These are phyloP conservation scores for Dioszegia hungarica DNA, from an alignment of 768 basidiomycete genomes.

Conservation along the genomic window DNA sequence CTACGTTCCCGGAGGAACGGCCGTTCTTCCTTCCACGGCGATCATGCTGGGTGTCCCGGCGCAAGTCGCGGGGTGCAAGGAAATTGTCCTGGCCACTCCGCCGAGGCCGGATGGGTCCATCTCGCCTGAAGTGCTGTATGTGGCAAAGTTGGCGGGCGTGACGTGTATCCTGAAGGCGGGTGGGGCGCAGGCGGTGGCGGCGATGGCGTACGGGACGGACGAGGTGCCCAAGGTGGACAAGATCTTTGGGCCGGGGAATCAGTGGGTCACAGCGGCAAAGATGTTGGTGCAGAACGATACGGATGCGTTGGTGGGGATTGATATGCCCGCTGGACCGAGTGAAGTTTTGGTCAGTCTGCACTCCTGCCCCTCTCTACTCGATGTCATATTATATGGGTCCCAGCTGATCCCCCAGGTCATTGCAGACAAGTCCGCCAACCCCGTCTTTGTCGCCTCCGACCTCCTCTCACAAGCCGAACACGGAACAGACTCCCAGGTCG, in stretches of 20 bases:
- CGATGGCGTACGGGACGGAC: slow-evolving; percentile 92
- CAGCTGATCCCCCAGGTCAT: slow-evolving; percentile 63
- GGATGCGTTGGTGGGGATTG: slow-evolving; percentile 89
- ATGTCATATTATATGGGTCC: neutral
- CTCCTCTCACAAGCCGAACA: slow-evolving; percentile 97
- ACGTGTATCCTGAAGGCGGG: slow-evolving; percentile 89
- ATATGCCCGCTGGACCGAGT: slow-evolving; percentile 98
- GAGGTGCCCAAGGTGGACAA: slow-evolving; percentile 98
- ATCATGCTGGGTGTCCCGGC: slow-evolving; percentile 98
- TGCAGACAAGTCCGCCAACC: slow-evolving; percentile 77
- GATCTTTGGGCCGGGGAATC: slow-evolving; percentile 98
- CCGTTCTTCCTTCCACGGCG: slow-evolving; percentile 90
- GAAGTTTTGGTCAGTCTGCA: slow-evolving; percentile 78
- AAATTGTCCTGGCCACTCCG: slow-evolving; percentile 93
- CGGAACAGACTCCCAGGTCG: slow-evolving; percentile 95
- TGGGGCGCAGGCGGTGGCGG: slow-evolving; percentile 92
- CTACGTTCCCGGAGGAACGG: slow-evolving; percentile 96
- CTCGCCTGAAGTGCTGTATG: slow-evolving; percentile 96
- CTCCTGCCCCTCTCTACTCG: neutral
- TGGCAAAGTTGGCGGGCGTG: slow-evolving; percentile 83
- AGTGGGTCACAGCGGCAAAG: slow-evolving; percentile 99
- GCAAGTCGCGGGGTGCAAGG: slow-evolving; percentile 88
- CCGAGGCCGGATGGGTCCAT: slow-evolving; percentile 86
- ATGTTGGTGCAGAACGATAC: slow-evolving; percentile 99
- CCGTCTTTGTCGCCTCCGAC: slow-evolving; percentile 92